Base-by-base conservation (phyloP, 371 early-diverging fungal genomes). In the Mucor saturninus region DNA sequence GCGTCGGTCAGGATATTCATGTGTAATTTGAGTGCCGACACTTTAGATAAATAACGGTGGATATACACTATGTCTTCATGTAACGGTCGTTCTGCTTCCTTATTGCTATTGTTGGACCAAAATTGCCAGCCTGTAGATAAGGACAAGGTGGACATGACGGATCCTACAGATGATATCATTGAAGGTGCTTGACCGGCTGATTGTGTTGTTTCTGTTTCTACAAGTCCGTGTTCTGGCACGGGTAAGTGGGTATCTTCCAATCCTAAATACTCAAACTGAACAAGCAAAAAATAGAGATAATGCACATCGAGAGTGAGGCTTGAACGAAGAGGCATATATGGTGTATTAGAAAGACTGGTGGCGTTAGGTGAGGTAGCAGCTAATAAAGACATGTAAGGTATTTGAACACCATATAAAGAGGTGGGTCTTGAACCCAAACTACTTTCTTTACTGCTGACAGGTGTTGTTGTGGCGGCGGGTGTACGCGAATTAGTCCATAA, bases 91-190 rank as follows among this genome's bases (percentile, higher is more conserved):
- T 56, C 65, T 54, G 64, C 61, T 15, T 67, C 63, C 32, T 48
- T 52, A 4, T 66, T 59, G n/a, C 65, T 62, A 28, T 59, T 48
- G 6, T 30, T 32, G n/a, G 73, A 75, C 89, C 89, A 88, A 37
- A 83, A 76, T 45, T 83, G 81, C 89, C 89, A 88, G 5, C 86
- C 85, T 1, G 85, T 81, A n/a, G 83, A 76, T 1, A 88, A 59
- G 0, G 88, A 86, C 14, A 88, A 56, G 1, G 85, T 85, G 2
- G 88, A 88, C 61, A 85, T 77, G 42, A 73, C 72, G 2, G 81
- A 81, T 21, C 86, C 83, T 2, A 84, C 79, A 1, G 88, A 86
- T 0, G 85, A 85, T 4, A 50, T 30, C 55, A 86, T 80, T 7
- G 86, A 86, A 29, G 75, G 76, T 13, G 81, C 75, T 49, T 72